Evolutionary conservation across 2,329 filamentous ascomycete genomes (phyloP).

Genomic region (Canariomyces notabilis): DNA sequence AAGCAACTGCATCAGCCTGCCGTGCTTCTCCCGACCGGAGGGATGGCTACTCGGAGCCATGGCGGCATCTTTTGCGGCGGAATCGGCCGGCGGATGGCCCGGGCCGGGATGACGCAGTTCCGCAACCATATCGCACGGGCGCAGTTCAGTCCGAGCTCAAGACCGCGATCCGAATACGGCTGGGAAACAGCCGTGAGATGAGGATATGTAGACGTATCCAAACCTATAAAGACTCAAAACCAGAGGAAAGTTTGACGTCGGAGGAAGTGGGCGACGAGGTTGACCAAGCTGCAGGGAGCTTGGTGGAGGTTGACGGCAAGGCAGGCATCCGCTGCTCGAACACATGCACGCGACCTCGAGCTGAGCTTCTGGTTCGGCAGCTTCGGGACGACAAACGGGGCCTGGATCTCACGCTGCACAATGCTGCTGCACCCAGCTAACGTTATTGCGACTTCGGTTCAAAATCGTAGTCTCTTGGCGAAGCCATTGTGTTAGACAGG

Average conservation of each 20-base stretch:
- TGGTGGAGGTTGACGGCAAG: constrained; percentile 12
- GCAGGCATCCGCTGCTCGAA: constrained; percentile 9
- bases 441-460: background rate
- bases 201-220: background rate
- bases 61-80: constrained; percentile 9
- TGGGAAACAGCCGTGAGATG: background rate
- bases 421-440: background rate
- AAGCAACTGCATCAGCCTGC: constrained; percentile 44
- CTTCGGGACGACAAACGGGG: background rate
- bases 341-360: background rate
- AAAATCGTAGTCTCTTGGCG: background rate
- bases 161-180: background rate
- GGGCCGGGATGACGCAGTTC: constrained; percentile 34
- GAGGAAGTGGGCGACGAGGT: background rate
- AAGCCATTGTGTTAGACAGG: background rate
- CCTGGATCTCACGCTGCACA: background rate
- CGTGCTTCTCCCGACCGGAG: constrained; percentile 51
- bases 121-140: constrained; percentile 27
- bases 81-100: constrained; percentile 25
- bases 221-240: too few relatives aligned
- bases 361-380: constrained; percentile 10
- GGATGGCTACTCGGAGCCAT: constrained; percentile 37
- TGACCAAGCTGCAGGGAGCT: background rate
- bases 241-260: too few relatives aligned
- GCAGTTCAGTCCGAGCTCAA: constrained; percentile 24